Evolutionary conservation across 2,329 filamentous ascomycete genomes (phyloP).

Genomic region (Cercospora beticola): DNA sequence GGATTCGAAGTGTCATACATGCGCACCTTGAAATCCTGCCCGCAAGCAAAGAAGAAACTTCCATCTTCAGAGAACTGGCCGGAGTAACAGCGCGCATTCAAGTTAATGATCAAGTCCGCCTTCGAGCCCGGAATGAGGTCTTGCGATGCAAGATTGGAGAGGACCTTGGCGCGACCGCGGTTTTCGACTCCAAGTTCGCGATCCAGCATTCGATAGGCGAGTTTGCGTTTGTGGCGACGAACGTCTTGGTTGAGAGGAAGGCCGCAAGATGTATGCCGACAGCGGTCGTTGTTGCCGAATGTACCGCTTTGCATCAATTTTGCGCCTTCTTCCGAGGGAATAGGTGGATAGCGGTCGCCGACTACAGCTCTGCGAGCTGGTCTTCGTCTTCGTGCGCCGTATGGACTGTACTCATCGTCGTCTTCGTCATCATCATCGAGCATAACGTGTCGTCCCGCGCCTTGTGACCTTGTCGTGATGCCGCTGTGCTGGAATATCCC

Average conservation of each 20-base stretch:
- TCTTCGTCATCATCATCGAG: slow-evolving; percentile 32
- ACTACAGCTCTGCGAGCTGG: slow-evolving; percentile 48
- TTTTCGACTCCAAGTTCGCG: slow-evolving; percentile 74
- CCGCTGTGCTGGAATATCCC: slow-evolving; percentile 49
- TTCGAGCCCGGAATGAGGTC: slow-evolving; percentile 73
- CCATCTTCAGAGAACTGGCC: slow-evolving; percentile 96
- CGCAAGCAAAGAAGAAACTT: slow-evolving; percentile 92
- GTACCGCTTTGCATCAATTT: slow-evolving; percentile 78
- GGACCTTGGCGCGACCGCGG: slow-evolving; percentile 57
- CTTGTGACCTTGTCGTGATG: slow-evolving; percentile 31
- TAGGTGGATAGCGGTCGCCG: slow-evolving; percentile 68
- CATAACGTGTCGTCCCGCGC: slow-evolving; percentile 25
- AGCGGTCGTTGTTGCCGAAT: slow-evolving; percentile 68
- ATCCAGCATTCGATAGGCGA: slow-evolving; percentile 72
- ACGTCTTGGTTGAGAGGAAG: slow-evolving; percentile 33
- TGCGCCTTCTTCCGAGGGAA: slow-evolving; percentile 74
- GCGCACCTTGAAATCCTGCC: slow-evolving; percentile 88
- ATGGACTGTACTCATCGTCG: slow-evolving; percentile 40
- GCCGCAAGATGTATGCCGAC: slow-evolving; percentile 50
- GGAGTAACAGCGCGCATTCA: slow-evolving; percentile 82
- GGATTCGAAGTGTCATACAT: slow-evolving; percentile 98
- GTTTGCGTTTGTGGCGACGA: slow-evolving; percentile 57
- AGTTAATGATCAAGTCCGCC: slow-evolving; percentile 85
- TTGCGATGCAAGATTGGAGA: slow-evolving; percentile 66
- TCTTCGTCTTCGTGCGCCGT: slow-evolving; percentile 46